phyloP scores from a whole-genome alignment of 225 moss, liverwort and hornwort genomes.

The Rhytidiadelphus loreus region DNA sequence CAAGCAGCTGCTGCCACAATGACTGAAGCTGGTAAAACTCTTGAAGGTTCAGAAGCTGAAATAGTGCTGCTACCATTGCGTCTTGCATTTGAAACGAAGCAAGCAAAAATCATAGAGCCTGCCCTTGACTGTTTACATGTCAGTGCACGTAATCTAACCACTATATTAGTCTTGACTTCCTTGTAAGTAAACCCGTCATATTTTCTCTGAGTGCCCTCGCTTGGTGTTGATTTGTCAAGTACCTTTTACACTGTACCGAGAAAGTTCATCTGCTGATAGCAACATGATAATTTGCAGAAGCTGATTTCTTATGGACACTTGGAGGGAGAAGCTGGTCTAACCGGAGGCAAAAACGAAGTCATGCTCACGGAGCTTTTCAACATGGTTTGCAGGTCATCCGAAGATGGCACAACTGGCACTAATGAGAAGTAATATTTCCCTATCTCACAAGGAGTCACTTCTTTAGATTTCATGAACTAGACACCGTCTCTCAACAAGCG shows the following conservation, averaged over 20 bases:
- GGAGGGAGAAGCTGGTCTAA: slow-evolving; percentile 86
- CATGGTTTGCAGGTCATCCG: slow-evolving; percentile 74
- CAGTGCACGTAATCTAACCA: not conserved
- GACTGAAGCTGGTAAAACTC: slow-evolving; percentile 77
- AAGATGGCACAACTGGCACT: slow-evolving; percentile 47
- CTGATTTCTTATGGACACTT: slow-evolving; percentile 92
- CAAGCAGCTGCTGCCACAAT: slow-evolving; percentile 72
- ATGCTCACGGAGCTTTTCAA: slow-evolving; percentile 80
- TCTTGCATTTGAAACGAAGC: slow-evolving; percentile 89
- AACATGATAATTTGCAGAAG: slow-evolving; percentile 40
- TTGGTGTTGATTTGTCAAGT: not conserved
- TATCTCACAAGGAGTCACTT: not conserved
- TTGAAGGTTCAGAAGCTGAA: slow-evolving; percentile 84
- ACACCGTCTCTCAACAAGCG: not conserved
- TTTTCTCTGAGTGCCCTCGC: not conserved
- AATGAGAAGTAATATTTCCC: slow-evolving; percentile 51
- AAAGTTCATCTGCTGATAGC: not conserved
- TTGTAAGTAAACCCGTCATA: not conserved
- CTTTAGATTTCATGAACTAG: not conserved
- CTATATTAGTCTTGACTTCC: not conserved
- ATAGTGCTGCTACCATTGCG: slow-evolving; percentile 78
- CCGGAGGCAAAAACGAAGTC: slow-evolving; percentile 72
- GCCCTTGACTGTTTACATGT: slow-evolving; percentile 96
- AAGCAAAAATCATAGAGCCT: slow-evolving; percentile 79
- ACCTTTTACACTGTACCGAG: not conserved